Evolutionary conservation across 768 basidiomycete genomes (phyloP).

Genomic region (Rhodotorula kratochvilovae): DNA sequence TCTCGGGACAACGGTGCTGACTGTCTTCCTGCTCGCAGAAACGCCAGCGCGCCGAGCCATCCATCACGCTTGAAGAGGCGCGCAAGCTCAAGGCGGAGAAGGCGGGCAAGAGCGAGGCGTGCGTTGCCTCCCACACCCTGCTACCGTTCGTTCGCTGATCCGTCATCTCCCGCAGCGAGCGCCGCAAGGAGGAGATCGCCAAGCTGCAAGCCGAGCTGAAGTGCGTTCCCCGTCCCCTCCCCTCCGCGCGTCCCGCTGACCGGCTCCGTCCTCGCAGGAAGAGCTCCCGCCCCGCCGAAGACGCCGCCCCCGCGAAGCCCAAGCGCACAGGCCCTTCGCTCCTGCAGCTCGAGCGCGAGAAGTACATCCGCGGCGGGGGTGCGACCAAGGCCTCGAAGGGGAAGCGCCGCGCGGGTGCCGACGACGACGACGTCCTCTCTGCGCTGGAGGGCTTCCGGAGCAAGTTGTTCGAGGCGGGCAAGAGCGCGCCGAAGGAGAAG

Average conservation of each 20-base stretch:
- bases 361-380: slow-evolving; percentile 32
- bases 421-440: slow-evolving; percentile 33
- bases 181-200: slow-evolving; percentile 41
- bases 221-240: not conserved
- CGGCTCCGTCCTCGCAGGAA: not conserved
- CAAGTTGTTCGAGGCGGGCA: slow-evolving; percentile 34
- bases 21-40: not conserved
- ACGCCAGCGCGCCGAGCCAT: not conserved
- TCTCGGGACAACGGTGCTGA: not conserved
- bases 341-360: slow-evolving; percentile 42
- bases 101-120: slow-evolving; percentile 17
- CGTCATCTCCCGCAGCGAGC: slow-evolving; percentile 8
- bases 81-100: slow-evolving; percentile 29
- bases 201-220: slow-evolving; percentile 39
- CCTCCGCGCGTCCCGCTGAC: not conserved
- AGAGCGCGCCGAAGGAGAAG: slow-evolving; percentile 4
- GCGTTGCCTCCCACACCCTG: not conserved
- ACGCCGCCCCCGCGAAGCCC: slow-evolving; percentile 6
- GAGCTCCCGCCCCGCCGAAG: not conserved
- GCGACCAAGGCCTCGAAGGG: slow-evolving; percentile 14
- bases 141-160: not conserved
- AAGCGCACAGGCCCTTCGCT: slow-evolving; percentile 37
- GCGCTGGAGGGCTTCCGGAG: slow-evolving; percentile 40
- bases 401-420: slow-evolving; percentile 33
- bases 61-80: slow-evolving; percentile 19